These are phyloP conservation scores for Aspergillus bertholletiae DNA, from an alignment of 495 filamentous ascomycete species.

Conservation along the genomic window DNA sequence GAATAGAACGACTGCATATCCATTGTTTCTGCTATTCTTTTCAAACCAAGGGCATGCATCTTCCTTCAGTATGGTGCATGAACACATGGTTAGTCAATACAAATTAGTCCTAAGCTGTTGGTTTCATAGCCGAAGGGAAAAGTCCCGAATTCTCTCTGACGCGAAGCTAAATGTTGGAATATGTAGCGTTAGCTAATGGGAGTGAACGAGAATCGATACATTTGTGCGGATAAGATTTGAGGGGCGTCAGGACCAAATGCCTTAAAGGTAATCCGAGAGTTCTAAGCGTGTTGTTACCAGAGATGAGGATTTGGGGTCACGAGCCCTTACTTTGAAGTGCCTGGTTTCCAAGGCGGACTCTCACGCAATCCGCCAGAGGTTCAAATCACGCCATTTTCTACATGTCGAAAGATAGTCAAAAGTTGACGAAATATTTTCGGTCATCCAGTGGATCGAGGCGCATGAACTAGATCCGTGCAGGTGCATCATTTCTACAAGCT, in stretches of 20 bases:
- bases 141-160: too few relatives aligned
- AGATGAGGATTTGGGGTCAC: background rate
- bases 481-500: too few relatives aligned
- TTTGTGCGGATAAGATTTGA: too few relatives aligned
- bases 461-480: background rate
- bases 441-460: background rate
- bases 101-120: too few relatives aligned
- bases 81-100: too few relatives aligned
- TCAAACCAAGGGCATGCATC: too few relatives aligned
- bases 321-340: background rate
- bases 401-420: background rate
- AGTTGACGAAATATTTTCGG: background rate
- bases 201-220: too few relatives aligned
- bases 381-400: background rate
- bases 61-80: too few relatives aligned
- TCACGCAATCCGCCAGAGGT: background rate
- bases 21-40: background rate
- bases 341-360: background rate
- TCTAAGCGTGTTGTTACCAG: background rate
- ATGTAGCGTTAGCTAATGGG: too few relatives aligned
- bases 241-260: too few relatives aligned
- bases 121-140: too few relatives aligned
- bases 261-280: background rate
- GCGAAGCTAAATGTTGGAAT: too few relatives aligned
- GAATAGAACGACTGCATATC: background rate